A percentile compares a stretch with the other conserved stretches of the same genome.
These are phyloP conservation scores for Aspergillus panamensis DNA, from an alignment of 495 filamentous ascomycete genomes.

Conservation along the genomic window DNA sequence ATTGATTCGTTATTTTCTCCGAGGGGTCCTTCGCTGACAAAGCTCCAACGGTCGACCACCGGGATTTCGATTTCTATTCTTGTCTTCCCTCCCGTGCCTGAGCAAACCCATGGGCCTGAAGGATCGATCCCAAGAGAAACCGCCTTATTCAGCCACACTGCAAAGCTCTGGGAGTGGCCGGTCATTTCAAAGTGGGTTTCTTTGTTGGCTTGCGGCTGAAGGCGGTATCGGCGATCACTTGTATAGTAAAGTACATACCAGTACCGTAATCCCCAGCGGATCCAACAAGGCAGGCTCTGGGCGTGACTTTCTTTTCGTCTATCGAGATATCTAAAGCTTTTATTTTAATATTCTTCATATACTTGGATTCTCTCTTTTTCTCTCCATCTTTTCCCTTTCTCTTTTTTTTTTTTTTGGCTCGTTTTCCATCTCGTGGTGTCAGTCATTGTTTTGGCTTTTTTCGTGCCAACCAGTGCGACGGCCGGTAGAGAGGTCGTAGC, in stretches of 20 bases:
- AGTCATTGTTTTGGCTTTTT: conserved; percentile 42
- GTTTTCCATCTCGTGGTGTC: neutral
- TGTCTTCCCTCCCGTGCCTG: conserved; percentile 11
- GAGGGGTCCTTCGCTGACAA: too few relatives aligned
- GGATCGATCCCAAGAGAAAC: conserved; percentile 8
- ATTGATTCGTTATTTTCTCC: too few relatives aligned
- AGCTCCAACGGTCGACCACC: neutral
- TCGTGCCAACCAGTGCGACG: conserved; percentile 79
- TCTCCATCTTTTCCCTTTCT: neutral
- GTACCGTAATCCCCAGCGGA: neutral
- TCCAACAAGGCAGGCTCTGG: conserved; percentile 17
- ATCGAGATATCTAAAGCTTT: neutral
- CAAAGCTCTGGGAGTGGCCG: conserved; percentile 16
- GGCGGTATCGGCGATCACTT: conserved; percentile 14
- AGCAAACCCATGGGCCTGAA: conserved; percentile 12
- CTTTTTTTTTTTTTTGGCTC: neutral
- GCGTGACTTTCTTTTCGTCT: neutral
- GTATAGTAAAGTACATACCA: conserved; percentile 7
- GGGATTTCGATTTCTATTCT: conserved; percentile 3
- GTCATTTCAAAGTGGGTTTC: conserved; percentile 9
- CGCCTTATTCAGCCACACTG: conserved; percentile 17
- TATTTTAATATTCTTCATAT: too few relatives aligned
- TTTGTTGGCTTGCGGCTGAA: conserved; percentile 25
- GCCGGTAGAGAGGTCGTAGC: conserved; percentile 74
- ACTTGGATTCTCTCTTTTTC: too few relatives aligned